phyloP scores from a whole-genome alignment of 2,329 filamentous ascomycete genomes.

The Clonostachys byssicola region DNA sequence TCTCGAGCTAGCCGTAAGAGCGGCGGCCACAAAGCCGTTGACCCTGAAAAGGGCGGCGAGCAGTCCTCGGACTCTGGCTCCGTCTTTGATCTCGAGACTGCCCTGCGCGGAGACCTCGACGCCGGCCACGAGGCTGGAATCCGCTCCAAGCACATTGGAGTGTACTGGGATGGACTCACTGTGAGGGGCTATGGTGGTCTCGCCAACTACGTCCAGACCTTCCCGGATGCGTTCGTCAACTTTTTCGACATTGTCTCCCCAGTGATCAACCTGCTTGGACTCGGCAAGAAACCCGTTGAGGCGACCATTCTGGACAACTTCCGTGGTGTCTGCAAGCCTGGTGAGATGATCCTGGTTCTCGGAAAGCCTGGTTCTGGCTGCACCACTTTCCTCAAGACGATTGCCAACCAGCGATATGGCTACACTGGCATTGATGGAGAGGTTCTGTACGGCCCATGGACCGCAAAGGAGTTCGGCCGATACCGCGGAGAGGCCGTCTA shows the following conservation, averaged over 20 bases:
- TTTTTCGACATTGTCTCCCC: constrained; percentile 74
- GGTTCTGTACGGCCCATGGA: constrained; percentile 73
- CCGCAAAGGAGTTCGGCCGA: constrained; percentile 64
- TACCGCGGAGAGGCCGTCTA: constrained; percentile 84
- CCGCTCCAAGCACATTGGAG: constrained; percentile 73
- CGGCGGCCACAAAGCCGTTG: constrained; percentile 2
- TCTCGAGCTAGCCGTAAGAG: constrained; percentile 42
- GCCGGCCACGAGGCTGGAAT: constrained; percentile 76
- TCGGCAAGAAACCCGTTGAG: constrained; percentile 65
- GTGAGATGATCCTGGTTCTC: constrained; percentile 85
- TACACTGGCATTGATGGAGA: constrained; percentile 59
- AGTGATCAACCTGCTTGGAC: constrained; percentile 56
- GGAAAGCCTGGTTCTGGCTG: constrained; percentile 73
- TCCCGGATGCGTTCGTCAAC: constrained; percentile 70
- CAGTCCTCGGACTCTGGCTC: constrained; percentile 34
- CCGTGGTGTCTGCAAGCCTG: constrained; percentile 66
- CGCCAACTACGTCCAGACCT: constrained; percentile 69
- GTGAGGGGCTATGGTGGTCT: constrained; percentile 72
- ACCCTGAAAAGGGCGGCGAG: constrained; percentile 3
- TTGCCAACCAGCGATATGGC: constrained; percentile 60
- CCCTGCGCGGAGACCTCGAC: constrained; percentile 65
- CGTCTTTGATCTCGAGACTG: constrained; percentile 70
- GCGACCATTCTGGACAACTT: constrained; percentile 72
- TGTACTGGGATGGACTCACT: constrained; percentile 73
- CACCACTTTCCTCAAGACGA: constrained; percentile 65